These are phyloP conservation scores for Epichloe typhina DNA, from an alignment of 2,329 filamentous ascomycete genomes.

Conservation along the genomic window DNA sequence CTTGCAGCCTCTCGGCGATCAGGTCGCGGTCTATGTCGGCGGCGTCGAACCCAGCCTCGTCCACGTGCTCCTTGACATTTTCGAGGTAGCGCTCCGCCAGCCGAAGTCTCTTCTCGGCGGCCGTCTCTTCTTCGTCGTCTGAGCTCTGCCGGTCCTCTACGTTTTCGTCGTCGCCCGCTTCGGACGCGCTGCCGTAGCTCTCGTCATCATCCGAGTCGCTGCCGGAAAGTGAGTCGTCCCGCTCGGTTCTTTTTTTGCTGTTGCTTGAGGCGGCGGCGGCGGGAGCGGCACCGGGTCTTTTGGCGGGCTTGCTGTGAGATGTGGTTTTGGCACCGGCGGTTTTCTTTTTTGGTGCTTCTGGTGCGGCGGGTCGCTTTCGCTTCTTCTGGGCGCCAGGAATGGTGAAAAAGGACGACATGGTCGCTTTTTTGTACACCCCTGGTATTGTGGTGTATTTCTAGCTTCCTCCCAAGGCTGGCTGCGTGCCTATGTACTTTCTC, in stretches of 20 bases:
- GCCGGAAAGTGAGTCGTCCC: constrained; percentile 72
- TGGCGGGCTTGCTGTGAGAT: constrained; percentile 21
- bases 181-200: constrained; percentile 24
- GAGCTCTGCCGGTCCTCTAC: constrained; percentile 35
- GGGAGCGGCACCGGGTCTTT: constrained; percentile 8
- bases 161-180: constrained; percentile 28
- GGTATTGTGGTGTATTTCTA: neutral
- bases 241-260: constrained; percentile 33
- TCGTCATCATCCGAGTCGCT: constrained; percentile 62
- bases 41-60: constrained; percentile 78
- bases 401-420: constrained; percentile 95
- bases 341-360: constrained; percentile 49
- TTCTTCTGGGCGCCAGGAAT: constrained; percentile 78
- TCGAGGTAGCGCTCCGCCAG: constrained; percentile 88
- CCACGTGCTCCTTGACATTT: constrained; percentile 72
- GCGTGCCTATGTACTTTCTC: neutral
- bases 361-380: constrained; percentile 56
- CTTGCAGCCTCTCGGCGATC: constrained; percentile 78
- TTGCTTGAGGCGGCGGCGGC: constrained; percentile 22
- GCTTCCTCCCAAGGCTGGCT: neutral
- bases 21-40: constrained; percentile 86
- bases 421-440: constrained; percentile 12
- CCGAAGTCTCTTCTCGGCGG: constrained; percentile 71
- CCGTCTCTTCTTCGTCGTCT: constrained; percentile 75
- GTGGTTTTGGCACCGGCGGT: constrained; percentile 31